Evolutionary conservation across 257 asterid genomes (phyloP).

Genomic region (Ehretia macrophylla): DNA sequence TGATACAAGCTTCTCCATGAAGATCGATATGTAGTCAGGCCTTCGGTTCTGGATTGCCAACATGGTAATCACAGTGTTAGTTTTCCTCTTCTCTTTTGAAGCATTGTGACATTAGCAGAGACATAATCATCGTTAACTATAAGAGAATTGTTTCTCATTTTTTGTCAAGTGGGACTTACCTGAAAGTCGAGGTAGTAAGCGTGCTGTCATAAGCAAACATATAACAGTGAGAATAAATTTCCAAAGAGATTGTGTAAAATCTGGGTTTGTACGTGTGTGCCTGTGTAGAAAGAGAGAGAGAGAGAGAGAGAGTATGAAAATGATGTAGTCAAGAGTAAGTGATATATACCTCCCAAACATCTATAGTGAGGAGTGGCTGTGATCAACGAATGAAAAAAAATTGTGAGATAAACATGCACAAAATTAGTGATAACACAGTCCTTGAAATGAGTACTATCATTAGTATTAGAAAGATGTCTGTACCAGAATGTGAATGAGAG

Average conservation of each 20-base stretch:
- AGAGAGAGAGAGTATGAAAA: not conserved
- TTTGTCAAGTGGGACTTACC: slow-evolving; percentile 37
- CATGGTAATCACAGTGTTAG: not conserved
- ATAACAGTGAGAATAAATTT: not conserved
- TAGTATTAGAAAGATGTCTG: not conserved
- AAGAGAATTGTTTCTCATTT: slow-evolving; percentile 8
- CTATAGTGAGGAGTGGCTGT: slow-evolving; percentile 95
- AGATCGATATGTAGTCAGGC: slow-evolving; percentile 67
- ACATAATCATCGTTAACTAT: not conserved
- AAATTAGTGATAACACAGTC: not conserved
- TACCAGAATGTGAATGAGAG: not conserved
- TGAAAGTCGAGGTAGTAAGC: slow-evolving; percentile 90
- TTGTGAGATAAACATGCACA: slow-evolving; percentile 4
- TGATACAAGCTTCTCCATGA: slow-evolving; percentile 89
- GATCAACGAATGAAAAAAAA: slow-evolving; percentile 15
- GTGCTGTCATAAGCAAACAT: slow-evolving; percentile 45
- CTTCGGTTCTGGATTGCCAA: slow-evolving; percentile 58
- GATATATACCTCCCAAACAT: slow-evolving; percentile 89
- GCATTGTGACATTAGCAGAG: not conserved
- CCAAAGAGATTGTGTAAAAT: not conserved
- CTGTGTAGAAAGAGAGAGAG: not conserved
- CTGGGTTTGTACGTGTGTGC: not conserved
- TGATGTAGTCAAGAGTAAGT: not conserved
- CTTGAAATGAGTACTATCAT: not conserved
- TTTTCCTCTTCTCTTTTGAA: not conserved